Base-by-base conservation (phyloP, 306 rosid species). In the Quercus agrifolia region DNA sequence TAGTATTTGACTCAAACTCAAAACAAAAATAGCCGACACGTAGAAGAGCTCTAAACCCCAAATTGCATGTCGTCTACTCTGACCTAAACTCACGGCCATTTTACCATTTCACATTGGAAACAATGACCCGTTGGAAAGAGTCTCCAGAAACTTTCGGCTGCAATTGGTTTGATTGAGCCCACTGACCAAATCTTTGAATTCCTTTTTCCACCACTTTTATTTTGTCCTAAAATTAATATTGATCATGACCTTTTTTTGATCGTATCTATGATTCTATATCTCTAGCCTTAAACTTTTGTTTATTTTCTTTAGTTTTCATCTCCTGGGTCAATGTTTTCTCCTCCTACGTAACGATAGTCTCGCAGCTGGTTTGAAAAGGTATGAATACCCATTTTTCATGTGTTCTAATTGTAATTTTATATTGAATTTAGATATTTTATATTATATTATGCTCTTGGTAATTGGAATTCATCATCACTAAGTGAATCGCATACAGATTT, bases 101-200 rank as follows among this genome's bases (percentile, higher is more conserved):
- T 85, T 77, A 68, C 68, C 70, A 67, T 38, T 81, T 83, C 86
- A 44, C 80, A 71, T 70, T 44, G 27, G 30, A 2, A 12, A 38
- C 51, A 61, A 52, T 14, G 7, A 3, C 27, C 3, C 41, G 63
- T 64, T 84, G 82, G 76, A 83, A 86, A 67, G 41, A 78, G 69
- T 58, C 78, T 58, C 77, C 71, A 63, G 11, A 73, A 46, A 72
- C 80, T 78, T 82, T 77, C 82, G 62, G 77, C 74, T 62, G 19
- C 73, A 8, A 8, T 41, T 41, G 46, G 46, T 41, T 64, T 68
- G 62, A 57, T 62, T 35, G 56, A 76, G 75, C 67, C 85, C 88
- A 82, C 82, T 58, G 76, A 75, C 84, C 84, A 83, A 85, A 75
- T 57, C 81, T 77, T 84, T 84, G 72, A 62, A 73, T 79, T 81